Conservation (phyloP, 2,329 filamentous ascomycete genomes). For the Alternaria incomplexa region DNA sequence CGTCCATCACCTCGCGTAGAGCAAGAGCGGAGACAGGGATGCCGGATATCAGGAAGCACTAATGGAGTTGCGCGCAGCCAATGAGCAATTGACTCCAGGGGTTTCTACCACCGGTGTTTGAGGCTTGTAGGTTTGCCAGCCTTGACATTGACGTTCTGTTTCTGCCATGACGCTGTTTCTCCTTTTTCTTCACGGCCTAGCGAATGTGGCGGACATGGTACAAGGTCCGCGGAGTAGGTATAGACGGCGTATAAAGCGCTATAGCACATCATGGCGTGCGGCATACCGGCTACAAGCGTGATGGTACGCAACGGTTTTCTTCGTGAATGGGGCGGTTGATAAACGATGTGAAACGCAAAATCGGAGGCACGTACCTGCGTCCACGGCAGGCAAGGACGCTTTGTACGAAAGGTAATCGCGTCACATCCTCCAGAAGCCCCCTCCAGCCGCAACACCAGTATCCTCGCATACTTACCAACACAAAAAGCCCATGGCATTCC, state of each 20-base stretch:
- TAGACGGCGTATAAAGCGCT: neutral
- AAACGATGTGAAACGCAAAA: neutral
- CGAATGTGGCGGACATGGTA: neutral
- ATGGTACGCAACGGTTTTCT: neutral
- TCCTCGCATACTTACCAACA: neutral
- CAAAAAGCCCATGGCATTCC: neutral
- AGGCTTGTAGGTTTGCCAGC: neutral
- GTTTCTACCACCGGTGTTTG: neutral
- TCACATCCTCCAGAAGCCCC: neutral
- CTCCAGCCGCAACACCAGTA: neutral
- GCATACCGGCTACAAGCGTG: conserved; percentile 1
- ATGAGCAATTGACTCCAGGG: neutral
- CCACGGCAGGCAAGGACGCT: neutral
- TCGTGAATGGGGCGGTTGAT: neutral
- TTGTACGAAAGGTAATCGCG: neutral
- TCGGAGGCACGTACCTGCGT: neutral
- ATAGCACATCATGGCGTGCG: neutral
- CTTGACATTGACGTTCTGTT: neutral
- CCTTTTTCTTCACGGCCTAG: neutral
- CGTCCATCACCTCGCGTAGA: neutral
- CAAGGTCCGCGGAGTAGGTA: neutral
- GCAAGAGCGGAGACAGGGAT: neutral
- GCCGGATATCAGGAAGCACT: neutral
- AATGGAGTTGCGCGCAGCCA: neutral
- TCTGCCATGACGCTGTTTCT: neutral